Percentiles rank a stretch among this genome's conserved stretches.
Evolutionary conservation across 495 filamentous ascomycete species (phyloP).

Genomic region (Apiosordaria backusii): DNA sequence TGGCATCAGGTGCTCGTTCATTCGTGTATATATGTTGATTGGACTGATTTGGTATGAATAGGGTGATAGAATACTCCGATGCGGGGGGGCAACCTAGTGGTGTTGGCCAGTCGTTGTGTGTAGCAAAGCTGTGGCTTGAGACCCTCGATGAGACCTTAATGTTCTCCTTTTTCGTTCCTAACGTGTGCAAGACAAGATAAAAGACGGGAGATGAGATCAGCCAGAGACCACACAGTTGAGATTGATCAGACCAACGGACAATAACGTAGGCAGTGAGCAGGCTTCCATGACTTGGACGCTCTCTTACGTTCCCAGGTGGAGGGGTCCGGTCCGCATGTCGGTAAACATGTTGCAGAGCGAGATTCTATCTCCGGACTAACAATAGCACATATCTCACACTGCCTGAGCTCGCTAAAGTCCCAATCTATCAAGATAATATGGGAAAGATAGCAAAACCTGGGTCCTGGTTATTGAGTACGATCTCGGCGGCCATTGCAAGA

Average conservation of each 20-base stretch:
- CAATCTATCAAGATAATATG: slow-evolving; percentile 1
- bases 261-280: too few relatives aligned
- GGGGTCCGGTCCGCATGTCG: background rate
- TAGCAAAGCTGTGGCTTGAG: too few relatives aligned
- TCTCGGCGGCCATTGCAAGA: background rate
- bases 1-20: background rate
- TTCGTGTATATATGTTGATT: background rate
- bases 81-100: too few relatives aligned
- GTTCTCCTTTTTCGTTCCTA: too few relatives aligned
- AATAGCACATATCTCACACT: background rate
- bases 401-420: background rate
- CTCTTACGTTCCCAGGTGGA: background rate
- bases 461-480: slow-evolving; percentile 4
- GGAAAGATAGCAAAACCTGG: slow-evolving; percentile 8
- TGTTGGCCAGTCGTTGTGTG: too few relatives aligned
- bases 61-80: too few relatives aligned
- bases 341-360: background rate
- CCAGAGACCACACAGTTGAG: too few relatives aligned
- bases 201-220: too few relatives aligned
- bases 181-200: too few relatives aligned
- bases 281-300: too few relatives aligned
- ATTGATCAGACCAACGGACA: too few relatives aligned
- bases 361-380: background rate
- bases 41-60: background rate
- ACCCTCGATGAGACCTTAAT: too few relatives aligned